Conservation (phyloP, 2,329 filamentous ascomycete species). For the Elsinoe arachidis region DNA sequence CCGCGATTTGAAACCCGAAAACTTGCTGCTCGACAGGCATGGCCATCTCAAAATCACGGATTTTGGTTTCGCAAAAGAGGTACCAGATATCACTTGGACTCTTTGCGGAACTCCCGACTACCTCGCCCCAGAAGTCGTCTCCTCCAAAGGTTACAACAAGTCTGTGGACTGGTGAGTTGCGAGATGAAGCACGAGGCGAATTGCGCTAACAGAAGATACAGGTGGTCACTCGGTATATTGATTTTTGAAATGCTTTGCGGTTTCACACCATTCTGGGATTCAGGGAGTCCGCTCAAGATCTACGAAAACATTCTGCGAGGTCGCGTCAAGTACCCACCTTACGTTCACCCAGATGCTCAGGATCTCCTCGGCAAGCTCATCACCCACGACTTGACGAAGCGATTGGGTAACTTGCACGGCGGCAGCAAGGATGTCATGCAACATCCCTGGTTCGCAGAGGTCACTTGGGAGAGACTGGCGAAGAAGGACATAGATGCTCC, state of each 20-base stretch:
- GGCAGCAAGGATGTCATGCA: constrained; percentile 89
- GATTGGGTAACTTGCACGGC: constrained; percentile 85
- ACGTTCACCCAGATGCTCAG: constrained; percentile 89
- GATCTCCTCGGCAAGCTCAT: constrained; percentile 88
- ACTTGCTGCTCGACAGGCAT: constrained; percentile 81
- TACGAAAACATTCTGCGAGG: constrained; percentile 98
- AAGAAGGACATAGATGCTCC: constrained; percentile 97
- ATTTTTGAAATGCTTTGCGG: constrained; percentile 99
- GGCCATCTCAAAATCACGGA: constrained; percentile 96
- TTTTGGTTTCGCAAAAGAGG: constrained; percentile 97
- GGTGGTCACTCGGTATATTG: constrained; percentile 96
- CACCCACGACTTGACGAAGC: constrained; percentile 88
- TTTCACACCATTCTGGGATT: constrained; percentile 98
- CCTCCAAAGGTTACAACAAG: constrained; percentile 98
- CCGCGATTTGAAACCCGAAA: constrained; percentile 92
- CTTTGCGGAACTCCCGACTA: constrained; percentile 97
- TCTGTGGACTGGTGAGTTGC: constrained; percentile 86
- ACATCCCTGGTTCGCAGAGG: constrained; percentile 93
- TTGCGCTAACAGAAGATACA: constrained; percentile 30
- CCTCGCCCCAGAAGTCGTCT: constrained; percentile 94
- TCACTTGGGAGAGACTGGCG: constrained; percentile 90
- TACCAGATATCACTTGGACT: constrained; percentile 98
- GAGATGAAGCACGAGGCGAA: not conserved
- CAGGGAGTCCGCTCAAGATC: constrained; percentile 95
- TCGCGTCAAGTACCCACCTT: constrained; percentile 91